These are phyloP conservation scores for Hansenula lynferdii DNA, from an alignment of 1,139 yeast genomes.

Conservation along the genomic window DNA sequence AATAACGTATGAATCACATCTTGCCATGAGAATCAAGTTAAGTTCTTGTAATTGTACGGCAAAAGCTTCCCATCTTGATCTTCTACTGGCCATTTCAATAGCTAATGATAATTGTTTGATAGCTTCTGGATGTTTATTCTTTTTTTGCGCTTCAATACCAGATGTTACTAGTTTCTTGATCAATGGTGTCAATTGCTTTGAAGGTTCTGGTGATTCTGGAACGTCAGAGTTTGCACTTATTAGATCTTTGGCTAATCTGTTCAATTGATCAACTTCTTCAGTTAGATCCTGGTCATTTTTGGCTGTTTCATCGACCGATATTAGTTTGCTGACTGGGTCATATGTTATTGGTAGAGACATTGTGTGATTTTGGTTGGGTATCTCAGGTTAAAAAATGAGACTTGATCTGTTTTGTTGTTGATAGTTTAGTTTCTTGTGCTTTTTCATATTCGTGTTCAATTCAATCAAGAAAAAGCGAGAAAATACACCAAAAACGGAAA, in stretches of 20 bases:
- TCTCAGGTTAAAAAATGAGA: no score
- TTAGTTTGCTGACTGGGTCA: slow-evolving; percentile 27
- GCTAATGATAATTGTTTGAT: slow-evolving; percentile 71
- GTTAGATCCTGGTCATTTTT: slow-evolving; percentile 20
- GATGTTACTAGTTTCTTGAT: slow-evolving; percentile 70
- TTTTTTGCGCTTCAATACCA: slow-evolving; percentile 61
- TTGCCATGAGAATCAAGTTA: slow-evolving; percentile 63
- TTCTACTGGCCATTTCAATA: slow-evolving; percentile 64
- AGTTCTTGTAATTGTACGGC: slow-evolving; percentile 77
- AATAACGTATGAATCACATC: slow-evolving; percentile 79
- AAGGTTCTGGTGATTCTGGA: slow-evolving; percentile 54
- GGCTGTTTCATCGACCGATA: slow-evolving; percentile 25
- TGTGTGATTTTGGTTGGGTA: background rate
- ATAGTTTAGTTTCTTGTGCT: background rate
- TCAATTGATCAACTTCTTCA: slow-evolving; percentile 49
- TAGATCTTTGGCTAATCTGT: slow-evolving; percentile 55
- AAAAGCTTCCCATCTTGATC: slow-evolving; percentile 85
- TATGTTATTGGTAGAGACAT: slow-evolving; percentile 19
- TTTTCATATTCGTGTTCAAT: background rate
- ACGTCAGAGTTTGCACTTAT: slow-evolving; percentile 59
- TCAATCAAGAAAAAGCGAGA: background rate
- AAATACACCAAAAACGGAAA: background rate
- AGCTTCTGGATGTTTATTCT: slow-evolving; percentile 64
- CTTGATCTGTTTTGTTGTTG: background rate
- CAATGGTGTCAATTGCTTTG: slow-evolving; percentile 57